Conservation (phyloP, 2,329 filamentous ascomycete genomes). For the Trichoderma citrinoviride region DNA sequence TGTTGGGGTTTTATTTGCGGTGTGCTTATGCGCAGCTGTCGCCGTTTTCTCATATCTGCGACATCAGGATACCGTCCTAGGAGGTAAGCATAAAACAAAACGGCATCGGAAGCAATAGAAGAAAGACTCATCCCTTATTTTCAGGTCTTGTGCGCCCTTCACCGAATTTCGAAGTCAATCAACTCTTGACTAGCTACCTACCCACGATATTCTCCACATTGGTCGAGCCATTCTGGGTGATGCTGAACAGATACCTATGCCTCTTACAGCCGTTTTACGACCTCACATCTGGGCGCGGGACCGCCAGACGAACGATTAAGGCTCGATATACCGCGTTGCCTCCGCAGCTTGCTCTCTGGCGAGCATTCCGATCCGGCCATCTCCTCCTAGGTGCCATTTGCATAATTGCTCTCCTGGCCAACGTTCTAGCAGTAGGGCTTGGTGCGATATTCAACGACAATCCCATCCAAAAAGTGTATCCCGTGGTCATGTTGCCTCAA, state of each 20-base stretch:
- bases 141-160: constrained; percentile 29
- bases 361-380: constrained; percentile 46
- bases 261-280: constrained; percentile 55
- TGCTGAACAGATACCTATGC: constrained; percentile 53
- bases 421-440: constrained; percentile 53
- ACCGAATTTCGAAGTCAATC: constrained; percentile 34
- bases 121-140: background rate
- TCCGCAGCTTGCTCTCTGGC: constrained; percentile 49
- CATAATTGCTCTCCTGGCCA: constrained; percentile 46
- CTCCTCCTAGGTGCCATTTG: constrained; percentile 48
- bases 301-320: constrained; percentile 39
- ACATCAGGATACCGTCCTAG: background rate
- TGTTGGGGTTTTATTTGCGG: background rate
- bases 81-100: no score
- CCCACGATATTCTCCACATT: constrained; percentile 55
- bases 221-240: constrained; percentile 55
- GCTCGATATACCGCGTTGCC: constrained; percentile 53
- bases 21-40: background rate
- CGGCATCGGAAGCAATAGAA: background rate
- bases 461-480: background rate
- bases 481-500: background rate
- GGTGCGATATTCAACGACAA: constrained; percentile 49
- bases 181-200: constrained; percentile 48
- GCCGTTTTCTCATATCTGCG: background rate
- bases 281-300: constrained; percentile 40